phyloP scores from a whole-genome alignment of 2,329 filamentous ascomycete species.

The Arthroderma uncinatum region DNA sequence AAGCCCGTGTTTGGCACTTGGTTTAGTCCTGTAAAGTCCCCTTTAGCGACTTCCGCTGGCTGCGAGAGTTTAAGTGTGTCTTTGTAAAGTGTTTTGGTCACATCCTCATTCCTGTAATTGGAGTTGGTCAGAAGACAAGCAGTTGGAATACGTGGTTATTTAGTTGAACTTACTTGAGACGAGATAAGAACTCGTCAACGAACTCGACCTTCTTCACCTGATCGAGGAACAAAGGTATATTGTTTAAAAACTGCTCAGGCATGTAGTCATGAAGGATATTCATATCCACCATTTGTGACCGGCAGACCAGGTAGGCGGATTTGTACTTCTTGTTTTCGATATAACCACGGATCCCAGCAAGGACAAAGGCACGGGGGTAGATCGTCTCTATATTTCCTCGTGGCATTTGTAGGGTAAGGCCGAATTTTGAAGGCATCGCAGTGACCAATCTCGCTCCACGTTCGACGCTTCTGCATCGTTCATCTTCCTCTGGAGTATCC shows the following conservation, averaged over 20 bases:
- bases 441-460: slow-evolving; percentile 78
- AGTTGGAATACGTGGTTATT: neutral
- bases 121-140: slow-evolving; percentile 12
- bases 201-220: slow-evolving; percentile 72
- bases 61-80: slow-evolving; percentile 55
- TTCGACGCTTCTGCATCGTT: slow-evolving; percentile 84
- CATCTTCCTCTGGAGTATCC: slow-evolving; percentile 84
- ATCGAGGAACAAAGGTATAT: slow-evolving; percentile 64
- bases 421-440: slow-evolving; percentile 78
- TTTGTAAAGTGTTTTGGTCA: slow-evolving; percentile 84
- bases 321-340: slow-evolving; percentile 73
- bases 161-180: slow-evolving; percentile 51
- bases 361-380: slow-evolving; percentile 80
- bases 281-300: slow-evolving; percentile 91
- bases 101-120: slow-evolving; percentile 61
- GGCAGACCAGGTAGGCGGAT: slow-evolving; percentile 74
- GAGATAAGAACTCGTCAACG: slow-evolving; percentile 84
- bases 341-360: slow-evolving; percentile 73
- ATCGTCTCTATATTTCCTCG: slow-evolving; percentile 93
- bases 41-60: slow-evolving; percentile 20
- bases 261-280: slow-evolving; percentile 92
- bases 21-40: slow-evolving; percentile 16
- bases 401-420: slow-evolving; percentile 84
- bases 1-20: slow-evolving; percentile 5
- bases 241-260: slow-evolving; percentile 72